A percentile compares a stretch with the other conserved stretches of the same genome.
Evolutionary conservation across 495 filamentous ascomycete genomes (phyloP).

Genomic region (Penicillium argentinense): DNA sequence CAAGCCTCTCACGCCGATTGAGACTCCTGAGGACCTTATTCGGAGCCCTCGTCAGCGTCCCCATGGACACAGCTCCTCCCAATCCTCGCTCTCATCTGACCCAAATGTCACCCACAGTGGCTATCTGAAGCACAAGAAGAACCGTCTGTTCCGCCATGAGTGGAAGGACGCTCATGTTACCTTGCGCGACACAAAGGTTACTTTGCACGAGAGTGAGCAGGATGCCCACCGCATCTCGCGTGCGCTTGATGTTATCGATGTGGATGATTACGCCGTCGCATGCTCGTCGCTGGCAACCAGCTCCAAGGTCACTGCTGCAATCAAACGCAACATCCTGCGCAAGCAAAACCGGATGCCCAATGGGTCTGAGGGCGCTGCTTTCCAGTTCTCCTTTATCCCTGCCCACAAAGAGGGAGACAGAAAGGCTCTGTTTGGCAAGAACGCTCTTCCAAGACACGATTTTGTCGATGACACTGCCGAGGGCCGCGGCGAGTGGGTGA

Average conservation of each 20-base stretch:
- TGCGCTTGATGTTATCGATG: slow-evolving; percentile 82
- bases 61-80: slow-evolving; percentile 20
- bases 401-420: slow-evolving; percentile 37
- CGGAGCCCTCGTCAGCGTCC: slow-evolving; percentile 27
- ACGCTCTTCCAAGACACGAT: slow-evolving; percentile 25
- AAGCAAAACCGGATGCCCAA: slow-evolving; percentile 54
- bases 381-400: slow-evolving; percentile 90
- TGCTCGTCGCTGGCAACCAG: slow-evolving; percentile 72
- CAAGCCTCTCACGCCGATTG: slow-evolving; percentile 24
- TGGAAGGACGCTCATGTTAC: slow-evolving; percentile 91
- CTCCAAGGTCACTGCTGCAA: slow-evolving; percentile 80
- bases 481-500: slow-evolving; percentile 97
- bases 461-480: slow-evolving; percentile 59
- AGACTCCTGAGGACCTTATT: slow-evolving; percentile 29
- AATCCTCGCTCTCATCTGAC: background rate
- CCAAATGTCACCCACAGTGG: slow-evolving; percentile 65
- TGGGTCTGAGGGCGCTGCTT: slow-evolving; percentile 59
- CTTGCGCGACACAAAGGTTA: slow-evolving; percentile 77
- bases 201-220: slow-evolving; percentile 72
- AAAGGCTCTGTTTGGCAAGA: slow-evolving; percentile 42
- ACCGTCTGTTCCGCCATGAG: slow-evolving; percentile 82
- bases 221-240: slow-evolving; percentile 40
- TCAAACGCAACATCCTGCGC: slow-evolving; percentile 82
- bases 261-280: slow-evolving; percentile 93
- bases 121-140: slow-evolving; percentile 94